A percentile compares a stretch with the other conserved stretches of the same genome.
Evolutionary conservation across 257 asterid genomes (phyloP).

Genomic region (Datura wrightii): DNA sequence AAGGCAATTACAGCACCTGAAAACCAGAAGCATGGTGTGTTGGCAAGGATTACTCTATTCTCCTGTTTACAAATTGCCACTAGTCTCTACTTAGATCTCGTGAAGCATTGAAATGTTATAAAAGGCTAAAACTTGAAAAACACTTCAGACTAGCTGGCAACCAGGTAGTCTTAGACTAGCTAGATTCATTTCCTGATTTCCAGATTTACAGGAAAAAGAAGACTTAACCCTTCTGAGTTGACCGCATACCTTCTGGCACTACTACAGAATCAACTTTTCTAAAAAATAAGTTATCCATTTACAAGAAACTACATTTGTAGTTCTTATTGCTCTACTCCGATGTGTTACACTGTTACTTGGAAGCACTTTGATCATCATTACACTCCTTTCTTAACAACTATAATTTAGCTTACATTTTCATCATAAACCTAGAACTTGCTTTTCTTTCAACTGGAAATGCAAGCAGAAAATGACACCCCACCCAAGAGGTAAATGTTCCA

Average conservation of each 20-base stretch:
- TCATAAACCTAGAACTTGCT: neutral
- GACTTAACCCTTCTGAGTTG: neutral
- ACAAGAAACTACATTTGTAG: neutral
- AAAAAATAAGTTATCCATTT: neutral
- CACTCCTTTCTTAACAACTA: conserved; percentile 5
- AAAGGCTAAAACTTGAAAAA: neutral
- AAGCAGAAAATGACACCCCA: neutral
- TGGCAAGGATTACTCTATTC: neutral
- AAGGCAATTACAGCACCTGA: neutral
- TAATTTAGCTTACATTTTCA: neutral
- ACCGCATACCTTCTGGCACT: neutral
- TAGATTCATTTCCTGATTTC: neutral
- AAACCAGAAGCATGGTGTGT: neutral
- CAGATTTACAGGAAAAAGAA: neutral
- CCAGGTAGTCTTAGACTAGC: neutral
- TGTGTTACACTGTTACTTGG: neutral
- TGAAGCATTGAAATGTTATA: neutral
- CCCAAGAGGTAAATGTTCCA: conserved; percentile 3
- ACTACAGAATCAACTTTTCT: conserved; percentile 22
- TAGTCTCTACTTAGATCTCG: neutral
- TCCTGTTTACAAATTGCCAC: neutral
- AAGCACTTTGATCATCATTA: conserved; percentile 12
- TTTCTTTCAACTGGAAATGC: conserved; percentile 18
- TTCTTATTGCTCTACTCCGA: neutral
- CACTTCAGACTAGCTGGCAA: conserved; percentile 5